Base-by-base conservation (phyloP, 495 filamentous ascomycete species). In the Ramalina peruviana region DNA sequence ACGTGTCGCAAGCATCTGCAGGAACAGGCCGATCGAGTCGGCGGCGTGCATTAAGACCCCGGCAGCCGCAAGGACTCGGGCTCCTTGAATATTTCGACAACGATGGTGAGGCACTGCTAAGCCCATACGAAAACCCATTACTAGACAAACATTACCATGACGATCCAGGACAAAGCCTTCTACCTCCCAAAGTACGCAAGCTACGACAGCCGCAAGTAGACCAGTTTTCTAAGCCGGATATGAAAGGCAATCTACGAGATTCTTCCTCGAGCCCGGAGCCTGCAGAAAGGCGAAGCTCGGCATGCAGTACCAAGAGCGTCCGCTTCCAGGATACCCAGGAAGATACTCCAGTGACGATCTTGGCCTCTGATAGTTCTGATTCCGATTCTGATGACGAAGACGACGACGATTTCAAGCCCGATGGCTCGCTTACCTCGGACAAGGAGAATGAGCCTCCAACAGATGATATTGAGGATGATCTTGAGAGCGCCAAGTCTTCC, bases 341-440 rank as follows among this genome's bases (percentile, higher is more conserved):
- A 6, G 56, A 51, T 21, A 58, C 65, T 3, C 55, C 62, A 11
- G 36, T 52, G 58, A 49, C 40, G 54, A 50, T 58, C 58, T 40
- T 54, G 65, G 53, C 49, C 36, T 64, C 59, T 12, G 58, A 67
- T 1, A 62, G 64, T 38, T 64, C 53, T 10, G 58, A 59, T 20
- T 65, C 64, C 36, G 63, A 66, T 16, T 60, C 62, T 3, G 57
- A 62, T 23, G 64, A 65, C 38, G 30, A 48, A 36, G 20, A 21
- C n/a, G 37, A 36, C 20, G 45, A 58, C 15, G 52, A 54, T 30
- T 68, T 56, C 30, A 48, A 56, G n/a, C 40, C 43, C n/a, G 46
- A 27, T 53, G 58, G 40, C 13, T 40, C 52, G 19, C 48, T 51
- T 6, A 56, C 45, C 40, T 56, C 58, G 15, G 56, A 60, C 25